phyloP scores from a whole-genome alignment of 371 early-diverging fungal genomes.

The Mortierella polycephala region DNA sequence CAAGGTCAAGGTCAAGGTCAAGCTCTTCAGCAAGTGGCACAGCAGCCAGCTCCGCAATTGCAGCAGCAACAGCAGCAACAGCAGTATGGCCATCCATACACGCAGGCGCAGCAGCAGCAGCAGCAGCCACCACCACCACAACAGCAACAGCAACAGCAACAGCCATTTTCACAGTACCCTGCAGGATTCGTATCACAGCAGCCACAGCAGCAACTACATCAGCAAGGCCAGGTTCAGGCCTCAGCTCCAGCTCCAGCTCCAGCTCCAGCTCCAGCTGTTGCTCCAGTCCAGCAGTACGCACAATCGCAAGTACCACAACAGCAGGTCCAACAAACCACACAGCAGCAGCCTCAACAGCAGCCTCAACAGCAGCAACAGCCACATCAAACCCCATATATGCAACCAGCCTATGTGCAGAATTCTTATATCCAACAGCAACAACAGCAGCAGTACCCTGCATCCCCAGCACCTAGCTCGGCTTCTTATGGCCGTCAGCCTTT shows the following conservation, averaged over 20 bases:
- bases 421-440: conserved; percentile 13
- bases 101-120: conserved; percentile 3
- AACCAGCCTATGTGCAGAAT: conserved; percentile 14
- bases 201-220: conserved; percentile 1
- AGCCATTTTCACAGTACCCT: conserved; percentile 8
- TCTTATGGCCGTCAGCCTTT: too few species aligned
- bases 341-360: conserved; percentile 16
- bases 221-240: neutral
- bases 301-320: neutral
- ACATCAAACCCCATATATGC: conserved; percentile 16
- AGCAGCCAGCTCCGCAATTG: neutral
- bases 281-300: conserved; percentile 9
- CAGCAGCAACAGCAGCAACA: conserved; percentile 35
- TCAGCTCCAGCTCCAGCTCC: conserved; percentile 2
- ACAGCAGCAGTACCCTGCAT: conserved; percentile 5
- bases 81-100: conserved; percentile 12
- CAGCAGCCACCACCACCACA: neutral
- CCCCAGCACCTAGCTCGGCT: too few species aligned
- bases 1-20: conserved; percentile 2
- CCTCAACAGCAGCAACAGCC: conserved; percentile 16
- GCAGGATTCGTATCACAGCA: conserved; percentile 3
- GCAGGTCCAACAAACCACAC: conserved; percentile 8
- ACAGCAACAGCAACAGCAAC: conserved; percentile 5
- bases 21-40: conserved; percentile 2
- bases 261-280: conserved; percentile 1